Conservation (phyloP, 306 rosid genomes). For the Quercus bicolor region DNA sequence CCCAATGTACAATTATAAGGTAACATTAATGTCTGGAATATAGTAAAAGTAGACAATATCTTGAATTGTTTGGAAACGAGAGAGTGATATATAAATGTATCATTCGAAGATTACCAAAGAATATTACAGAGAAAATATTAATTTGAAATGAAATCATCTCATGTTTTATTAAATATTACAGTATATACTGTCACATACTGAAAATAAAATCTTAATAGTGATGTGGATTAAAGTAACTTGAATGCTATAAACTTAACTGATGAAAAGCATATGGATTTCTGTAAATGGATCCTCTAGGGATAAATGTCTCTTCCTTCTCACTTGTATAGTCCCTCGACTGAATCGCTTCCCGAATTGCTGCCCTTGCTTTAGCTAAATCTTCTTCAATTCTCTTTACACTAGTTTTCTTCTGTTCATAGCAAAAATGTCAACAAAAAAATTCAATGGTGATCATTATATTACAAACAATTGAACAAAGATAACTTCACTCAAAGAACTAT, state of each 20-base stretch:
- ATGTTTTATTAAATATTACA: too few species aligned
- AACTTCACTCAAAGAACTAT: not conserved
- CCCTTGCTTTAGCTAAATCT: slow-evolving; percentile 42
- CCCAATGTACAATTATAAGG: too few species aligned
- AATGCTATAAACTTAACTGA: slow-evolving; percentile 22
- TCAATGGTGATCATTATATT: not conserved
- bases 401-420: slow-evolving; percentile 6
- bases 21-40: not conserved
- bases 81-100: too few species aligned
- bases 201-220: too few species aligned
- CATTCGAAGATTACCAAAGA: too few species aligned
- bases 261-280: slow-evolving; percentile 39
- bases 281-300: slow-evolving; percentile 55
- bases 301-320: slow-evolving; percentile 23
- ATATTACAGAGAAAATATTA: too few species aligned
- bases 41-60: not conserved
- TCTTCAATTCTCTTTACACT: slow-evolving; percentile 29
- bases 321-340: slow-evolving; percentile 18
- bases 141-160: too few species aligned
- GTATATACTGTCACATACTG: too few species aligned
- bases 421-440: not conserved
- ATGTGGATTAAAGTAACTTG: not conserved
- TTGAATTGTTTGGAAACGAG: too few species aligned
- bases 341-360: slow-evolving; percentile 37
- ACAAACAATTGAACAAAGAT: not conserved